Evolutionary conservation across 1,284 basidiomycete species (phyloP).

Genomic region (Cryptococcus wingfieldii): DNA sequence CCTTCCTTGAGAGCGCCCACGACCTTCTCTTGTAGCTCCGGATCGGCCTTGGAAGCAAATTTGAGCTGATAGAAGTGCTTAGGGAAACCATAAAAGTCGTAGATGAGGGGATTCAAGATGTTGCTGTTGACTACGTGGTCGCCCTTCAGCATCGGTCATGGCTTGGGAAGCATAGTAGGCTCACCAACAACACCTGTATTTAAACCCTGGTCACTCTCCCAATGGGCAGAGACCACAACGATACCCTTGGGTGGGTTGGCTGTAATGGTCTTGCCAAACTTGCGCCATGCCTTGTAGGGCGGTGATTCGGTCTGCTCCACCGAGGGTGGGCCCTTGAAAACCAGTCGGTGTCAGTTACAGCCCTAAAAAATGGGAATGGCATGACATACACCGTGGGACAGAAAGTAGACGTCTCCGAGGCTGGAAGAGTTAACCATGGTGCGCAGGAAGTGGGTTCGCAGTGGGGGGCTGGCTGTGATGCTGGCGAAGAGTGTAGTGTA

Average conservation of each 20-base stretch:
- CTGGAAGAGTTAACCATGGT: neutral
- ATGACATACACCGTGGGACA: constrained; percentile 41
- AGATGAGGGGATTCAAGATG: constrained; percentile 46
- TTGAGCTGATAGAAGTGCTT: constrained; percentile 47
- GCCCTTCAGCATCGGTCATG: neutral
- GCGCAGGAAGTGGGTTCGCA: neutral
- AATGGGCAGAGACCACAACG: constrained; percentile 51
- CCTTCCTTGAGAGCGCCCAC: constrained; percentile 29
- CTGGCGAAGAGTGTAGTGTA: neutral
- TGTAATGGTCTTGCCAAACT: constrained; percentile 40
- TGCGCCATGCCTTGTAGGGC: constrained; percentile 49
- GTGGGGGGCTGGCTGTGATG: neutral
- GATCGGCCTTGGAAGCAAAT: constrained; percentile 33
- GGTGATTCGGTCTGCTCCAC: constrained; percentile 45
- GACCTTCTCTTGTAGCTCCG: constrained; percentile 29
- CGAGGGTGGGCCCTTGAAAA: constrained; percentile 44
- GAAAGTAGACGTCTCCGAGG: constrained; percentile 42
- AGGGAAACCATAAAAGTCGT: constrained; percentile 53
- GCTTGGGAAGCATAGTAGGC: constrained; percentile 3
- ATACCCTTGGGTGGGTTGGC: constrained; percentile 43
- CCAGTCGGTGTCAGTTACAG: neutral
- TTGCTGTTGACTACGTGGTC: constrained; percentile 40
- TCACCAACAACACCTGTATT: constrained; percentile 26
- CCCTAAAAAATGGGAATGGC: neutral
- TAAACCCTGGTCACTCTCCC: constrained; percentile 42